These are phyloP conservation scores for Skeletonema potamos DNA, from an alignment of 108 stramenopile genomes.

Conservation along the genomic window DNA sequence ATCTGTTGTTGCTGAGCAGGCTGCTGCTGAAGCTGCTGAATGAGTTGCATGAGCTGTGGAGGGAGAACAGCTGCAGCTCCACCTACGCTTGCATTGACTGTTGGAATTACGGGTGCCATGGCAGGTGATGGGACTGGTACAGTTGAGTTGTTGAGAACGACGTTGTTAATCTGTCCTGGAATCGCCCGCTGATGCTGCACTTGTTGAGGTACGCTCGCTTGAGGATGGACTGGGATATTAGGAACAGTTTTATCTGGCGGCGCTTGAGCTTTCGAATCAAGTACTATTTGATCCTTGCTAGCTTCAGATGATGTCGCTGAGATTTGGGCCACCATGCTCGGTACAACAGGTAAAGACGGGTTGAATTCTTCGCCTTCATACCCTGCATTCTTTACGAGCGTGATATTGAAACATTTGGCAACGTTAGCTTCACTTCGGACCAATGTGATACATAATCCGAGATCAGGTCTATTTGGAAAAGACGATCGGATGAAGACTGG, in stretches of 20 bases:
- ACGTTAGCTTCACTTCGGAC: conserved; percentile 17
- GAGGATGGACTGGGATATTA: not conserved
- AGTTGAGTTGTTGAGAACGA: not conserved
- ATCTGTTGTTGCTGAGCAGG: conserved; percentile 9
- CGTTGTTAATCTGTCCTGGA: not conserved
- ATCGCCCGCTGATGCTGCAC: not conserved
- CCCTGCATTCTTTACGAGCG: conserved; percentile 28
- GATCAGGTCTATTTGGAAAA: conserved; percentile 26
- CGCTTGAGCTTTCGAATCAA: not conserved
- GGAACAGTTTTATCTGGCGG: not conserved
- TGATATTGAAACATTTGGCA: conserved; percentile 39
- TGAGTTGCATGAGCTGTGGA: conserved; percentile 23
- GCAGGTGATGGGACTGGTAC: not conserved
- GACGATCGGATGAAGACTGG: conserved; percentile 13
- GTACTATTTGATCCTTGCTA: not conserved
- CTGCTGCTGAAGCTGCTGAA: conserved; percentile 21
- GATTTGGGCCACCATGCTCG: conserved; percentile 2
- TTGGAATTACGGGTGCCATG: not conserved
- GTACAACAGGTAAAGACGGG: conserved; percentile 16
- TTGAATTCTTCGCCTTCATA: conserved; percentile 1
- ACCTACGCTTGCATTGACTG: not conserved
- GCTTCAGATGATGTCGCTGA: not conserved
- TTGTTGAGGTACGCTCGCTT: not conserved
- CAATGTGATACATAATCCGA: conserved; percentile 23
- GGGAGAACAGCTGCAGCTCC: conserved; percentile 3